Conservation (phyloP, 2,329 filamentous ascomycete genomes). For the Exserohilum rostratum region DNA sequence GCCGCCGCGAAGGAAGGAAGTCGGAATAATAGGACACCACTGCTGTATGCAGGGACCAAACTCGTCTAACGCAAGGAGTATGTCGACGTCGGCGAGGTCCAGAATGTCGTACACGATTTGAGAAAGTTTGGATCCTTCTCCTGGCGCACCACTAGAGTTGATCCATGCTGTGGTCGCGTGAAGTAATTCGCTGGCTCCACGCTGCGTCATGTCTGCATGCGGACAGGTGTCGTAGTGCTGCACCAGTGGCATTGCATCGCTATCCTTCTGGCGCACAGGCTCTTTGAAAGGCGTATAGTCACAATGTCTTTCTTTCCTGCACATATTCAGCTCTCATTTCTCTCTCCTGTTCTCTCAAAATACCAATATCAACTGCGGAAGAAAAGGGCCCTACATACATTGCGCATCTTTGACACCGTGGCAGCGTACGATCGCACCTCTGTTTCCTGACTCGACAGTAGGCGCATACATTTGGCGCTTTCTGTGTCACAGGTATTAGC, state of each 20-base stretch:
- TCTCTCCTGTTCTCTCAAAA: not conserved
- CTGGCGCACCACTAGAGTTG: not conserved
- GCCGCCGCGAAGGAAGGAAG: conserved; percentile 10
- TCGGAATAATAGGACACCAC: conserved; percentile 21
- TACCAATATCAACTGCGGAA: conserved; percentile 4
- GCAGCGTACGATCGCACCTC: conserved; percentile 15
- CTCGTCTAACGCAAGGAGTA: conserved; percentile 8
- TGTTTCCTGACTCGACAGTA: conserved; percentile 23
- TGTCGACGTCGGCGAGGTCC: conserved; percentile 6
- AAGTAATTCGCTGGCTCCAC: conserved; percentile 12
- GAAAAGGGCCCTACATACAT: not conserved
- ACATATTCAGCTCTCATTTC: not conserved
- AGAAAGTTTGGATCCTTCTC: conserved; percentile 1
- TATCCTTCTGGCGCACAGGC: not conserved
- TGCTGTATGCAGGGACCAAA: conserved; percentile 22
- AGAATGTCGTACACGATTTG: conserved; percentile 5
- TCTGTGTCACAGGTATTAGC: conserved; percentile 14
- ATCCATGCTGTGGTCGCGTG: conserved; percentile 4
- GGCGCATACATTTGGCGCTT: conserved; percentile 20
- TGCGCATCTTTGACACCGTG: not conserved
- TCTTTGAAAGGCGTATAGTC: conserved; percentile 22
- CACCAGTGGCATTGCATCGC: conserved; percentile 7
- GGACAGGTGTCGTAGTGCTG: conserved; percentile 12
- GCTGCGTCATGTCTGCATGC: not conserved
- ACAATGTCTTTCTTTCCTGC: conserved; percentile 6